phyloP scores from a whole-genome alignment of 2,329 filamentous ascomycete species.

The Cordyceps cateniannulata region DNA sequence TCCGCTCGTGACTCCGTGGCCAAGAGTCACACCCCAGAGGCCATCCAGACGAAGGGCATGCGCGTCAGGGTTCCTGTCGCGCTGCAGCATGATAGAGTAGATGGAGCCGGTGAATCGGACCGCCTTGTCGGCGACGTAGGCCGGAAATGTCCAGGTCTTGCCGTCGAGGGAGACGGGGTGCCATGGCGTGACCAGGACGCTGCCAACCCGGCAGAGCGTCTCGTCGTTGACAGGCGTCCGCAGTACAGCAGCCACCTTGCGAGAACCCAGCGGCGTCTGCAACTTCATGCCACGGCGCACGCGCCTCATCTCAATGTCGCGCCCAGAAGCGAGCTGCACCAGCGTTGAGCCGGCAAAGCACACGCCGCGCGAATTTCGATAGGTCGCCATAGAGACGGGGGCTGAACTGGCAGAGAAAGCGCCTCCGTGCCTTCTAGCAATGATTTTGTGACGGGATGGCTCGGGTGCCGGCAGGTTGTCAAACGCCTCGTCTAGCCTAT shows the following conservation, averaged over 20 bases:
- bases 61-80: constrained; percentile 33
- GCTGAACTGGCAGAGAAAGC: too few relatives aligned
- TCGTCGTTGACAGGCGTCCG: constrained; percentile 37
- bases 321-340: constrained; percentile 38
- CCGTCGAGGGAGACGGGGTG: constrained; percentile 44
- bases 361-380: constrained; percentile 33
- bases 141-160: constrained; percentile 42
- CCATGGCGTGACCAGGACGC: constrained; percentile 51
- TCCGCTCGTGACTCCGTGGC: constrained; percentile 42
- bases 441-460: constrained; percentile 23
- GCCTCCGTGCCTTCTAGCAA: background rate
- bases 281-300: constrained; percentile 42
- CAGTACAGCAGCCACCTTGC: constrained; percentile 44
- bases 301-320: constrained; percentile 32
- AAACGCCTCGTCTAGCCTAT: constrained; percentile 43
- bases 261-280: constrained; percentile 42
- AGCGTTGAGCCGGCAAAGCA: constrained; percentile 48
- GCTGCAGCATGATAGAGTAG: constrained; percentile 52
- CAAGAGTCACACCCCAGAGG: constrained; percentile 50
- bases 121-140: constrained; percentile 23
- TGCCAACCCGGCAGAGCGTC: constrained; percentile 39
- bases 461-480: constrained; percentile 38
- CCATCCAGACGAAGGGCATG: constrained; percentile 43
- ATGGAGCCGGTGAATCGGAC: constrained; percentile 43
- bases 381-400: constrained; percentile 35